Evolutionary conservation across 805 yeast genomes (phyloP), one percentile per base, ranked within the genome.

Genomic region (Yamadazyma kitorensis): DNA sequence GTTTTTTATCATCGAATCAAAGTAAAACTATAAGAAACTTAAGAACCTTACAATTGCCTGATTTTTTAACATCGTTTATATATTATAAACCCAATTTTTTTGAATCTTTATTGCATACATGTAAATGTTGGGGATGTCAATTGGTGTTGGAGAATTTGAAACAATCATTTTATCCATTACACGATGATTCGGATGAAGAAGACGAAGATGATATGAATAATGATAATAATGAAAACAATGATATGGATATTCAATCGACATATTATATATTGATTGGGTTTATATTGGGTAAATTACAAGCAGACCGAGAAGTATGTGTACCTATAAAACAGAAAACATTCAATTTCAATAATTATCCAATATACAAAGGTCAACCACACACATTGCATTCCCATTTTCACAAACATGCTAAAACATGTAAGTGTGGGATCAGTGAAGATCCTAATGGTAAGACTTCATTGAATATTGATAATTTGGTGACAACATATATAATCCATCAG

Each of bases 71-170:
- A 5, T 55, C 64, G 6, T 61, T 61, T 43, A 46, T 61, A 15
- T 62, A 59, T 44, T 62, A 62, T 36, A 57, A 60, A 34, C 64
- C 66, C 9, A 57, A 54, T 34, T 62, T 62, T 33, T 55, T 49
- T 41, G 54, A 55, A 39, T 51, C 59, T 7, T 48, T 61, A 15
- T 40, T 62, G 19, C 67, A 62, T 43, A 59, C 67, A 10, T 62
- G 69, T 37, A 45, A 41, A 34, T 62, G 69, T 35, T 42, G 51
- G 49, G 69, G 69, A 6, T 62, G 69, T 37, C 49, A 49, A n/a
- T 15, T 40, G 16, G 55, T 58, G 4, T 46, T 61, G 36, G 47
- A 45, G 11, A 44, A 35, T 33, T 40, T 61, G 9, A 34, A 49
- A 17, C 39, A 37, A 14, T 26, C 34, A 30, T 61, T 61, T 39